Base-by-base conservation (phyloP, 768 basidiomycete species). In the Heimioporus sp. region DNA sequence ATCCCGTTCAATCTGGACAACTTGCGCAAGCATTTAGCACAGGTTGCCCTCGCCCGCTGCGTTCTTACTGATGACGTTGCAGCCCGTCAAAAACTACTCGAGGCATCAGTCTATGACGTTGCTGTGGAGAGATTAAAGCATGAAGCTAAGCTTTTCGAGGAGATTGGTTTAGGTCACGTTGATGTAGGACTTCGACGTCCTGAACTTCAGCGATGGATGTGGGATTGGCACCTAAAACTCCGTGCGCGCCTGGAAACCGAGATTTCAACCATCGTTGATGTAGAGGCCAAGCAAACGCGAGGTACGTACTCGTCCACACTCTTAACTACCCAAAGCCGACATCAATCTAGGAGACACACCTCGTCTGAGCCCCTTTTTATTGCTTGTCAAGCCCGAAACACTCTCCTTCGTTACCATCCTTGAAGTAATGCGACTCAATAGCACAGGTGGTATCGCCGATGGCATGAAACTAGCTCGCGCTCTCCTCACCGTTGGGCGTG, bases 401-500 rank as follows among this genome's bases (percentile, higher is more conserved):
- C 78, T 98, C 8, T 93, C 92, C 0, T 74, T 96, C 16, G 83
- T 98, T 61, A 89, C 90, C 10, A 92, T 98, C 60, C 77, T 94
- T 35, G 94, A 97, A 66, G 67, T 92, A 38, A 88, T 98, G 86
- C 81, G 90, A 6, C 67, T 93, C 11, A 81, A 86, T 31, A 86
- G 89, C 7, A 75, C 80, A 1, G 88, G 90, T 7, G 90, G 90
- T 12, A 76, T 93, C n/a, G 60, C 75, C 0, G 82, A 86, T 37
- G 95, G 94, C 5, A 91, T 96, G 86, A 96, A 97, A 70, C 87
- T 92, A 0, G 80, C 93, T 1, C 78, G 92, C 0, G 91, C 90
- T 0, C 75, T 97, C 53, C 72, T 97, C 19, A 69, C 78, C 0
- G 80, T 98, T 19, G 96, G 95, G 0, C 83, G 80, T 52, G 89